Percentiles rank a stretch among this genome's conserved stretches.
Conservation (phyloP, 1,284 basidiomycete species). For the Cutaneotrichosporon sp. region DNA sequence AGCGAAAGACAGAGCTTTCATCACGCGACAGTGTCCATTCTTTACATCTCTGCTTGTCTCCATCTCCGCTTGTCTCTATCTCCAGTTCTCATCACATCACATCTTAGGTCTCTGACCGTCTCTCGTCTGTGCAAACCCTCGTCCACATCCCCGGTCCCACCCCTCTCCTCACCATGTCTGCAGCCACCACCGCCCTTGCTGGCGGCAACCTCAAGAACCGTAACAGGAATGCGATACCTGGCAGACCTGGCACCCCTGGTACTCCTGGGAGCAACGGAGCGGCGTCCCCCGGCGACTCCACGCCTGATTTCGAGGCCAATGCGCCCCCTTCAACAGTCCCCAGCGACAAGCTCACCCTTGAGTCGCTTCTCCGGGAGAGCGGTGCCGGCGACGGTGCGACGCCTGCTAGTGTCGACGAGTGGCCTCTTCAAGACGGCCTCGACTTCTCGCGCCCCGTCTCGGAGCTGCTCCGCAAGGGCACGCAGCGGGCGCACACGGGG, state of each 20-base stretch:
- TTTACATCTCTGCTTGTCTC: too few relatives aligned
- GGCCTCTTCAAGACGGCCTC: constrained; percentile 29
- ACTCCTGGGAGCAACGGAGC: too few relatives aligned
- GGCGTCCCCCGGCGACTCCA: not conserved
- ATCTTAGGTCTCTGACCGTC: not conserved
- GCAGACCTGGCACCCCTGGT: not conserved
- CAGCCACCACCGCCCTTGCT: not conserved
- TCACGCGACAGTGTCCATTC: too few relatives aligned
- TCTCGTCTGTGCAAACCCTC: not conserved
- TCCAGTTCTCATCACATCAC: too few relatives aligned
- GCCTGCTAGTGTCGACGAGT: constrained; percentile 20
- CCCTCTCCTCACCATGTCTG: not conserved
- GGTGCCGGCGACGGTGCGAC: constrained; percentile 7
- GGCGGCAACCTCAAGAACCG: not conserved
- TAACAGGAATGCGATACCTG: not conserved
- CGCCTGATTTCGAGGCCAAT: constrained; percentile 13
- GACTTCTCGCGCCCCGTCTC: constrained; percentile 48
- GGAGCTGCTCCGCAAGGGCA: constrained; percentile 55
- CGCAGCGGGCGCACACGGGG: constrained; percentile 59
- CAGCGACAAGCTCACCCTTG: not conserved
- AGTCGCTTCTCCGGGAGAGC: constrained; percentile 9
- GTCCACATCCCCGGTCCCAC: too few relatives aligned
- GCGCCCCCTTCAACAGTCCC: constrained; percentile 11
- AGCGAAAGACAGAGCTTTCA: too few relatives aligned
- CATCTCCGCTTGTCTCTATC: too few relatives aligned